Conservation (phyloP, 768 basidiomycete genomes). For the Boletus sp. region DNA sequence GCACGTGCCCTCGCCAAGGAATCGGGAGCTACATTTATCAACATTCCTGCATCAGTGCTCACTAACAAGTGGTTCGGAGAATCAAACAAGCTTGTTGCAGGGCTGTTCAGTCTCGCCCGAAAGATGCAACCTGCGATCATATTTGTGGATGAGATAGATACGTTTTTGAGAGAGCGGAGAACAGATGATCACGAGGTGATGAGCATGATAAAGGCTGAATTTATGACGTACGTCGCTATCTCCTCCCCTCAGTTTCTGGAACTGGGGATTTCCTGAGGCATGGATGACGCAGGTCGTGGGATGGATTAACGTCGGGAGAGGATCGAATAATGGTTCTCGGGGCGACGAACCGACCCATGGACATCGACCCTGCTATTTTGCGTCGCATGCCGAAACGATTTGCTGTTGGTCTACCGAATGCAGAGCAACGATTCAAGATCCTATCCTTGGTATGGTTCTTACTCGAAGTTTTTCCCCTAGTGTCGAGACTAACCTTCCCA, state of each 20-base stretch:
- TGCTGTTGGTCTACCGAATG: slow-evolving; percentile 75
- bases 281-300: slow-evolving; percentile 70
- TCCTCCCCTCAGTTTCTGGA: slow-evolving; percentile 4
- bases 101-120: slow-evolving; percentile 87
- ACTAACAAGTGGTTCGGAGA: slow-evolving; percentile 87
- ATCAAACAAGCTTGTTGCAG: slow-evolving; percentile 93
- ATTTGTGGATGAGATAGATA: slow-evolving; percentile 99
- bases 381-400: slow-evolving; percentile 99
- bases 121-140: slow-evolving; percentile 96
- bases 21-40: slow-evolving; percentile 95
- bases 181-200: slow-evolving; percentile 95
- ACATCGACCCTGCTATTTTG: slow-evolving; percentile 83
- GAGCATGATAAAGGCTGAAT: slow-evolving; percentile 97
- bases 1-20: slow-evolving; percentile 98
- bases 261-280: neutral
- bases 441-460: slow-evolving; percentile 60
- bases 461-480: neutral
- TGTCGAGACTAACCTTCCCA: neutral
- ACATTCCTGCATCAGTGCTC: slow-evolving; percentile 71
- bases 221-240: slow-evolving; percentile 70
- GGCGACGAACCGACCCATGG: slow-evolving; percentile 92
- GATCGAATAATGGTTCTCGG: slow-evolving; percentile 90
- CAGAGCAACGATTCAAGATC: slow-evolving; percentile 80
- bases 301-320: slow-evolving; percentile 79
- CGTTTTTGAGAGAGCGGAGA: slow-evolving; percentile 85